phyloP scores from a whole-genome alignment of 108 stramenopile genomes.

The Parmales sp. region DNA sequence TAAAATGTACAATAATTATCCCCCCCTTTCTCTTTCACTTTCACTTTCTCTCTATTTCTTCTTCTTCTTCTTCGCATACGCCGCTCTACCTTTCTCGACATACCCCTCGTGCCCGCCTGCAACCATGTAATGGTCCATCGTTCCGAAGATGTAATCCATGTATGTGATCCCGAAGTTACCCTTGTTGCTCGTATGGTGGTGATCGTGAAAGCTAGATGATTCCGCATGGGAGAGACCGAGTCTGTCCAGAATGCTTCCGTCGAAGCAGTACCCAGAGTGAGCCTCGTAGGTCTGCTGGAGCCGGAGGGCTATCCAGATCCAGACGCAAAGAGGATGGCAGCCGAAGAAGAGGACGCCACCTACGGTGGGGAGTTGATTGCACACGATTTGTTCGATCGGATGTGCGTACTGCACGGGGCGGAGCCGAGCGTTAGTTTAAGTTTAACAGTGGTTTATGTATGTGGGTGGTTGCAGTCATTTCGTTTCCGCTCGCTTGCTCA shows the following conservation, averaged over 20 bases:
- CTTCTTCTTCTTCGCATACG: no score
- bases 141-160: constrained; percentile 23
- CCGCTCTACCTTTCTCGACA: constrained; percentile 9
- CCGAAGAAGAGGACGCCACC: constrained; percentile 24
- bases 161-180: constrained; percentile 18
- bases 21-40: no score
- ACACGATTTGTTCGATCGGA: constrained; percentile 17
- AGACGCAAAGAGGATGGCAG: constrained; percentile 15
- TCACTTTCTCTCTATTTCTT: no score
- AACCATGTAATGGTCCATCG: constrained; percentile 17
- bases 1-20: no score
- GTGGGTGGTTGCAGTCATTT: no score
- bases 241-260: neutral
- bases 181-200: constrained; percentile 18
- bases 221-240: constrained; percentile 10
- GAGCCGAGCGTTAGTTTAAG: no score
- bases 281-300: constrained; percentile 25
- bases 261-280: constrained; percentile 26
- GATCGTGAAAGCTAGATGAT: constrained; percentile 14
- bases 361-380: constrained; percentile 20
- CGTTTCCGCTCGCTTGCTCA: no score
- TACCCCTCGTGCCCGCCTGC: constrained; percentile 15
- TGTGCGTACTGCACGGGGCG: no score
- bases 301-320: constrained; percentile 17
- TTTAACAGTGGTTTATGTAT: no score